phyloP scores from a whole-genome alignment of 2,329 filamentous ascomycete species.

The Penicillium sp. region DNA sequence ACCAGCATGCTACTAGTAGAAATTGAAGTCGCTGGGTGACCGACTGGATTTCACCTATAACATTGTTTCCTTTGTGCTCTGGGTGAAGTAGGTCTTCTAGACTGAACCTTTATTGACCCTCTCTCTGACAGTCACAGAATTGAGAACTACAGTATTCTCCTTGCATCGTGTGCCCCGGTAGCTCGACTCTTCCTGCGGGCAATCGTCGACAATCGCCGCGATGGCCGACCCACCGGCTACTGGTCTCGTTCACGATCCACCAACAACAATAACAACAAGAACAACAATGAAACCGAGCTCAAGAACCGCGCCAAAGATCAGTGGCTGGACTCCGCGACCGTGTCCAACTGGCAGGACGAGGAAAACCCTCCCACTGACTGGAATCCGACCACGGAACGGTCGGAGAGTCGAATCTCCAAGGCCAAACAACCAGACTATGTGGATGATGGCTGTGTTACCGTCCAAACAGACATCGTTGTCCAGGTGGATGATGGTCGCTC shows the following conservation, averaged over 20 bases:
- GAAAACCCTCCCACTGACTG: conserved; percentile 12
- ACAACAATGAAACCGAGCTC: conserved; percentile 15
- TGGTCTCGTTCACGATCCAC: conserved; percentile 23
- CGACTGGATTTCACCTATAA: conserved; percentile 37
- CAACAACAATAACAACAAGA: conserved; percentile 10
- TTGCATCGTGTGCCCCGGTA: conserved; percentile 36
- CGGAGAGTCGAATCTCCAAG: conserved; percentile 12
- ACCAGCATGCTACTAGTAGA: conserved; percentile 17
- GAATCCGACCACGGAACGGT: conserved; percentile 11
- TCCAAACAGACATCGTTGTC: conserved; percentile 34
- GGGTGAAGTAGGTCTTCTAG: conserved; percentile 37
- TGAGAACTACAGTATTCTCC: conserved; percentile 39
- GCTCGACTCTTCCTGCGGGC: conserved; percentile 34
- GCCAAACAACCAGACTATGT: conserved; percentile 12
- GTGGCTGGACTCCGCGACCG: conserved; percentile 19
- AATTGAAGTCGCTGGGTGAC: conserved; percentile 35
- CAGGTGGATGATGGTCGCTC: conserved; percentile 24
- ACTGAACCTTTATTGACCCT: too few species aligned
- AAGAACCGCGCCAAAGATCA: conserved; percentile 14
- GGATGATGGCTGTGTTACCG: conserved; percentile 22
- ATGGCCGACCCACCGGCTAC: conserved; percentile 22
- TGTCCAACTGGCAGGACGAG: conserved; percentile 14
- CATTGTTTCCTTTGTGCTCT: conserved; percentile 36
- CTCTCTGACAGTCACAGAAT: conserved; percentile 24
- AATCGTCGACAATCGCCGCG: conserved; percentile 26